Base-by-base conservation (phyloP, 2,329 filamentous ascomycete species). In the Cladosporium sp. region DNA sequence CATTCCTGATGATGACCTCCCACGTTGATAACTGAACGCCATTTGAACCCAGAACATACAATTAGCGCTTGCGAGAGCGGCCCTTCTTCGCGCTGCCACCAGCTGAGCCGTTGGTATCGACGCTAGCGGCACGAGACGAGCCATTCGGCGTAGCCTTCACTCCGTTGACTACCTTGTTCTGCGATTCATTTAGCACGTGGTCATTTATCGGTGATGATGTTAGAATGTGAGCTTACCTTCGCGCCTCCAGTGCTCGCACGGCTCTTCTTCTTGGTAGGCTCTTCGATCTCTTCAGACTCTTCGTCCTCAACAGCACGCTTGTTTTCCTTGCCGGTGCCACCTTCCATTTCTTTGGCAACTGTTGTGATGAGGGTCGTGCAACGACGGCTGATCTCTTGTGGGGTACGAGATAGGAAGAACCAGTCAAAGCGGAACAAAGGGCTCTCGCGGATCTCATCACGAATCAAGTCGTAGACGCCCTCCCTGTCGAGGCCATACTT, bases 361-460 rank as follows among this genome's bases (percentile, higher is more conserved):
- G 95, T 96, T 40, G 94, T 96, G 69, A 99, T 87, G 62, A 99
- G 85, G 1, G 96, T 99, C 35, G 91, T 96, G 81, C 95, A 98
- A 62, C 96, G 88, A 72, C 95, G 89, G 68, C 92, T 91, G 72
- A 99, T 90, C 79, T 99, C 95, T 59, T 93, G 89, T 0, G 95
- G 92, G 4, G 94, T 99, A 55, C 95, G 88, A 77, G 92, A 96
- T 49, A 99, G 85, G 84, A 99, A 97, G 82, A 99, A 99, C 96
- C 96, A 99, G 77, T 99, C 95, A 74, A 99, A 99, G 46, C 95
- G 89, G 85, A 99, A 99, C 3, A 99, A 83, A 11, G 95, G 93
- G 65, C 90, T 94, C 70, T 97, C 93, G 37, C 93, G 90, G 70
- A 99, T 97, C 77, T 98, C 95, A 70, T 98, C 94, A n/a, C 95